Evolutionary conservation across 2,329 filamentous ascomycete species (phyloP), one percentile per base, ranked within the genome.

Genomic region (Geosmithia flava): DNA sequence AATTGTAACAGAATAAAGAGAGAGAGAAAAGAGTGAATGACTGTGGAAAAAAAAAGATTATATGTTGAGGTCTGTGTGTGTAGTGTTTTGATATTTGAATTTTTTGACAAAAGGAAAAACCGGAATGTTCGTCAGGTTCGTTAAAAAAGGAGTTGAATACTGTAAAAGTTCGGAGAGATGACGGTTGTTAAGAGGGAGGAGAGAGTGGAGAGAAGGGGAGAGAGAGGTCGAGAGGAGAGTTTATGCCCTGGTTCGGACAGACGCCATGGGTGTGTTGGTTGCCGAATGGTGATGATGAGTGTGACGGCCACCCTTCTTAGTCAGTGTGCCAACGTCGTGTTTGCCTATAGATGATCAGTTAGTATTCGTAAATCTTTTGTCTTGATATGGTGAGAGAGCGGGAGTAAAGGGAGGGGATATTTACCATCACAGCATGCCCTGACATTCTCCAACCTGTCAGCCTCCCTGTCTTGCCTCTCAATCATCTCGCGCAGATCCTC

Each of bases 341-440:
- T 85, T 87, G 55, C 83, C 81, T 85, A 46, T 2, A 20, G 13
- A 43, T 59, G 54, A 64, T 42, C 23, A 27, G 41, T 42, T 13
- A 42, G 41, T 23, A 57, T 61, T 27, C 8, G 23, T 8, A 27
- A 37, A 11, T 37, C 11, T 16, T 13, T 37, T 3, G 33, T 13
- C 11, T 11, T 11, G 33, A 13, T 11, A 6, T 37, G 11, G 33
- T 37, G 11, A 6, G 33, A 37, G 33, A 37, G 33, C 6, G 33
- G 13, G 15, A 50, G n/a, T 23, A 39, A 46, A 23, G 23, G 8
- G 23, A 27, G 23, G n/a, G 17, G 42, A 33, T 23, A 33, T 83
- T 78, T 75, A 91, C 90, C 93, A 76, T 97, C 93, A 66, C 93
- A 98, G 69, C 93, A 98, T 51, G 91, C 90, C 61, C 93, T 77